Conservation (phyloP, 202 grass and related monocot genomes). For the Carex arenaria region DNA sequence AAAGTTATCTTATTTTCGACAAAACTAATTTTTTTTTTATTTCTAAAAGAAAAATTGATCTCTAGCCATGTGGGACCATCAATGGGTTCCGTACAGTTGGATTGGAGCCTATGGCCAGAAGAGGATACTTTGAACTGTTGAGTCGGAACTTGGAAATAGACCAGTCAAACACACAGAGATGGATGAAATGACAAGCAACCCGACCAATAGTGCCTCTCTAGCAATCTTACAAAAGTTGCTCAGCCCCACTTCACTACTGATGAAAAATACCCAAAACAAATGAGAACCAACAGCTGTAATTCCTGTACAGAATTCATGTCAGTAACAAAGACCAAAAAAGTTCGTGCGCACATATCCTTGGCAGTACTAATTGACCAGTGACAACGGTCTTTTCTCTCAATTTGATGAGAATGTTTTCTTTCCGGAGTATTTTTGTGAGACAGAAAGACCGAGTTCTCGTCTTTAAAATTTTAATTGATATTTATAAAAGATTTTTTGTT, state of each 20-base stretch:
- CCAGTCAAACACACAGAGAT: neutral
- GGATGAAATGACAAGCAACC: neutral
- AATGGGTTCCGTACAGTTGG: neutral
- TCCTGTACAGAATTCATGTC: neutral
- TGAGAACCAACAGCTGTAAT: slow-evolving; percentile 1
- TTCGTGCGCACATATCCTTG: neutral
- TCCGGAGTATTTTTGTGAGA: too few relatives aligned
- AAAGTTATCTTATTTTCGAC: too few relatives aligned
- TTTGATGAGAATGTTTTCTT: too few relatives aligned
- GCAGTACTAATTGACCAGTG: too few relatives aligned
- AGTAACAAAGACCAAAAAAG: neutral
- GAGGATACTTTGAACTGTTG: neutral
- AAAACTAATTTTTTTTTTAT: too few relatives aligned
- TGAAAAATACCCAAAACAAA: slow-evolving; percentile 1
- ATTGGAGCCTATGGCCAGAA: neutral
- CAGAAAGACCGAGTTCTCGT: too few relatives aligned
- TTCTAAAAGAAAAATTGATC: neutral
- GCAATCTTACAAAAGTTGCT: neutral
- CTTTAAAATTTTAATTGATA: too few relatives aligned
- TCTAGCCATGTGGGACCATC: neutral
- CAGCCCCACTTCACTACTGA: neutral
- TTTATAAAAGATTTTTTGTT: too few relatives aligned
- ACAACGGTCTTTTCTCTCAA: too few relatives aligned
- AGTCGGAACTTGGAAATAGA: slow-evolving; percentile 14
- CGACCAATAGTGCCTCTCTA: neutral